phyloP scores from a whole-genome alignment of 345 rosid species.

The Excoecaria cochinchinensis region DNA sequence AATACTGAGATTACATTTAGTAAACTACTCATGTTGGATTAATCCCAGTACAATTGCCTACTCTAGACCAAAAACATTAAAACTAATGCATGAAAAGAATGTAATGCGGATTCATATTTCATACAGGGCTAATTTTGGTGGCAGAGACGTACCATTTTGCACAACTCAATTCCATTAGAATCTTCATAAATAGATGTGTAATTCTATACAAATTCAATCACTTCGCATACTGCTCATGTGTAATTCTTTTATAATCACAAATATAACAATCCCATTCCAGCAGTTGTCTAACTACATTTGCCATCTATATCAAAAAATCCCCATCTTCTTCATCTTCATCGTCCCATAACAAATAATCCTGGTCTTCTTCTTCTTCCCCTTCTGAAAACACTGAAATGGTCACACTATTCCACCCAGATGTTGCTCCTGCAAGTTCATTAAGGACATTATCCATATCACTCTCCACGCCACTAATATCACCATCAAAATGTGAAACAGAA shows the following conservation, averaged over 20 bases:
- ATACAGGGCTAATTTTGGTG: not conserved
- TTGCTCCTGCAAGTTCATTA: slow-evolving; percentile 45
- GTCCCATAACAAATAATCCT: slow-evolving; percentile 41
- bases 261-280: not conserved
- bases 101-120: not conserved
- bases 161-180: not conserved
- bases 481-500: slow-evolving; percentile 48
- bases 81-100: not conserved
- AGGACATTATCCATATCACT: slow-evolving; percentile 40
- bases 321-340: slow-evolving; percentile 41
- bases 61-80: not conserved
- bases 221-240: not conserved
- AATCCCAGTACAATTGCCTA: not conserved
- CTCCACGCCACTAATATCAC: slow-evolving; percentile 21
- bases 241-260: not conserved
- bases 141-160: not conserved
- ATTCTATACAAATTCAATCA: not conserved
- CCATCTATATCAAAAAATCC: slow-evolving; percentile 14
- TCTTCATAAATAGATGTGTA: not conserved
- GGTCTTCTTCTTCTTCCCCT: slow-evolving; percentile 56
- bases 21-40: not conserved
- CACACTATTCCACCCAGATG: slow-evolving; percentile 45
- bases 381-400: slow-evolving; percentile 67
- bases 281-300: not conserved
- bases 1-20: not conserved